Percentiles rank a stretch among this genome's conserved stretches.
phyloP scores from a whole-genome alignment of 2,329 filamentous ascomycete species.

The Didymella keratinophila region DNA sequence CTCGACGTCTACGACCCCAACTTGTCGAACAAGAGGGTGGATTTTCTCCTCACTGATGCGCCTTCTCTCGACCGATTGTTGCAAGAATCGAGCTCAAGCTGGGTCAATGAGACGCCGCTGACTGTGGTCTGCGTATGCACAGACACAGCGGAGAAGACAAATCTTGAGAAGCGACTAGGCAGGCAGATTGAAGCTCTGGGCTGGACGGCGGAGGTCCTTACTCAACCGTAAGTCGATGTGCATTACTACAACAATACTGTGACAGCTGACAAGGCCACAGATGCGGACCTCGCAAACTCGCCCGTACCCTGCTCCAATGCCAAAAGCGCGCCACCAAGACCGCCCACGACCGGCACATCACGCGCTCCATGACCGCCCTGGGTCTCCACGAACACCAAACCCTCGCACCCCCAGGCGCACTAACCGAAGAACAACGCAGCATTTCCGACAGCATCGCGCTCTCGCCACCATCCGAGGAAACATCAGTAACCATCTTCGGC shows the following conservation, averaged over 20 bases:
- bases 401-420: constrained; percentile 22
- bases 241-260: too few species aligned
- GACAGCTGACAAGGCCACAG: constrained; percentile 16
- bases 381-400: constrained; percentile 21
- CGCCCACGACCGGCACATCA: constrained; percentile 23
- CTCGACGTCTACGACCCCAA: constrained; percentile 22
- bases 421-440: constrained; percentile 31
- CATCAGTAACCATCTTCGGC: neutral
- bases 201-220: constrained; percentile 38
- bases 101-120: constrained; percentile 26
- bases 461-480: constrained; percentile 3
- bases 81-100: constrained; percentile 23
- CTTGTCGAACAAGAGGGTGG: constrained; percentile 23
- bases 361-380: constrained; percentile 28
- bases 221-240: constrained; percentile 35
- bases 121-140: constrained; percentile 41
- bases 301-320: constrained; percentile 35
- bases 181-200: constrained; percentile 35
- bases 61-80: constrained; percentile 35
- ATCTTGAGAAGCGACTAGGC: constrained; percentile 31
- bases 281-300: constrained; percentile 41
- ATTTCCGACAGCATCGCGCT: constrained; percentile 28
- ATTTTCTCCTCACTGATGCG: constrained; percentile 41
- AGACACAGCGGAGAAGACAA: constrained; percentile 38
- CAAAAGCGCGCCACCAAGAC: constrained; percentile 30